Conservation (phyloP, 176 grass and related monocot genomes). For the Metroxylon sagu region DNA sequence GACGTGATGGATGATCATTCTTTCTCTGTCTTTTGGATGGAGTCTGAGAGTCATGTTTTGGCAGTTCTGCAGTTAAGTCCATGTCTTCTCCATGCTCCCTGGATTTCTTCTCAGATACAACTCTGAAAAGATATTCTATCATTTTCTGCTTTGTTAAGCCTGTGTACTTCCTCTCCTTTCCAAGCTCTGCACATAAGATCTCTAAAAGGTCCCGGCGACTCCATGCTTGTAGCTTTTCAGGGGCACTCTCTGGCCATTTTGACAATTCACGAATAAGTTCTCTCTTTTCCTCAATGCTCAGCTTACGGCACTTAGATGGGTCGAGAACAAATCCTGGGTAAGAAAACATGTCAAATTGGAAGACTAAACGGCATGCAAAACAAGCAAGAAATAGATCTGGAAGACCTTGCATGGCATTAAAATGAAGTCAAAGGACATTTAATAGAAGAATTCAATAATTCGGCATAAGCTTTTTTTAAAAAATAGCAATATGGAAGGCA, state of each 20-base stretch:
- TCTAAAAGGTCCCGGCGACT: slow-evolving; percentile 84
- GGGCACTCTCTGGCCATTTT: slow-evolving; percentile 60
- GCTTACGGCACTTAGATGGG: slow-evolving; percentile 64
- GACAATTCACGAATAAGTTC: slow-evolving; percentile 74
- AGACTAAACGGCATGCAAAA: too few relatives aligned
- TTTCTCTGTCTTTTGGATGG: slow-evolving; percentile 71
- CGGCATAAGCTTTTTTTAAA: too few relatives aligned
- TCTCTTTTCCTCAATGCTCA: slow-evolving; percentile 78
- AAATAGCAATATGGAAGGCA: too few relatives aligned
- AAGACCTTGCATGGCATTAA: too few relatives aligned
- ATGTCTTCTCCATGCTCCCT: slow-evolving; percentile 48
- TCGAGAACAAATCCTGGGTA: slow-evolving; percentile 50
- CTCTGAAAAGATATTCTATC: slow-evolving; percentile 88
- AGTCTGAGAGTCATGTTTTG: slow-evolving; percentile 40
- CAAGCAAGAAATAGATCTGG: too few relatives aligned
- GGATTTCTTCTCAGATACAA: slow-evolving; percentile 51
- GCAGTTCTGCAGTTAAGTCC: slow-evolving; percentile 28
- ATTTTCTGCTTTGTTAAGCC: slow-evolving; percentile 94
- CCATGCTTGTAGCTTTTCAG: slow-evolving; percentile 78
- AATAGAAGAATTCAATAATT: too few relatives aligned
- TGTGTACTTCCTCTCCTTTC: slow-evolving; percentile 93
- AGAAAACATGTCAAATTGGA: slow-evolving; percentile 15
- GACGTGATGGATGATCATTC: slow-evolving; percentile 59
- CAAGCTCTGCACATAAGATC: slow-evolving; percentile 92
- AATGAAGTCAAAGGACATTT: too few relatives aligned